These are phyloP conservation scores for Massariosphaeria phaeospora DNA, from an alignment of 495 filamentous ascomycete genomes.

Conservation along the genomic window DNA sequence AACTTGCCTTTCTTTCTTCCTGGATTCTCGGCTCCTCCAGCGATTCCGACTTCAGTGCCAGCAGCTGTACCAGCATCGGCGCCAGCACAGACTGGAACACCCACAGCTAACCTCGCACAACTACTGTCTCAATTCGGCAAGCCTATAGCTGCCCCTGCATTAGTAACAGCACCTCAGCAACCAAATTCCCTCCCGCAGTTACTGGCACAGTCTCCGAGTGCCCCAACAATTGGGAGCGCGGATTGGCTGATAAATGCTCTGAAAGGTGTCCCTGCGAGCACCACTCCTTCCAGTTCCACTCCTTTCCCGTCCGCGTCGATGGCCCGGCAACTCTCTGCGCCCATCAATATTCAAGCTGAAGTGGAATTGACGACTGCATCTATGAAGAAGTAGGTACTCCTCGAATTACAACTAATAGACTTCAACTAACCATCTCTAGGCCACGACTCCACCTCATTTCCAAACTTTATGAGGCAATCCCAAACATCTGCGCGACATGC, in stretches of 20 bases:
- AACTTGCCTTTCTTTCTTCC: constrained; percentile 35
- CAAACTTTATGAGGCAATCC: constrained; percentile 68
- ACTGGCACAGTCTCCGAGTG: not conserved
- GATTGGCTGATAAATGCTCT: constrained; percentile 29
- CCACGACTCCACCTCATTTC: constrained; percentile 68
- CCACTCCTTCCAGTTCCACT: not conserved
- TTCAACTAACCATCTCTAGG: constrained; percentile 47
- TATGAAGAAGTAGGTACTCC: constrained; percentile 59
- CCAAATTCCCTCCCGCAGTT: not conserved
- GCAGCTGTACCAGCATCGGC: constrained; percentile 6
- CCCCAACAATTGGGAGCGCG: constrained; percentile 1
- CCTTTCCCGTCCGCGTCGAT: constrained; percentile 12
- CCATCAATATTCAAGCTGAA: constrained; percentile 48
- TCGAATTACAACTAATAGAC: constrained; percentile 9
- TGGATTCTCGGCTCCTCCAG: constrained; percentile 34
- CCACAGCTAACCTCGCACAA: constrained; percentile 15
- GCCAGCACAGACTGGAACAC: constrained; percentile 2
- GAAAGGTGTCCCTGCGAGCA: constrained; percentile 5
- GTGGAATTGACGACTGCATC: constrained; percentile 67
- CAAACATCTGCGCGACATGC: constrained; percentile 85
- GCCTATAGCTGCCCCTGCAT: constrained; percentile 3
- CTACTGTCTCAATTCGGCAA: constrained; percentile 18
- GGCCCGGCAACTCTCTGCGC: constrained; percentile 15
- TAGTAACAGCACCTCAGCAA: not conserved
- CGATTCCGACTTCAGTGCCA: constrained; percentile 19